phyloP scores from a whole-genome alignment of 2,329 filamentous ascomycete species.

The Fusarium sp. region DNA sequence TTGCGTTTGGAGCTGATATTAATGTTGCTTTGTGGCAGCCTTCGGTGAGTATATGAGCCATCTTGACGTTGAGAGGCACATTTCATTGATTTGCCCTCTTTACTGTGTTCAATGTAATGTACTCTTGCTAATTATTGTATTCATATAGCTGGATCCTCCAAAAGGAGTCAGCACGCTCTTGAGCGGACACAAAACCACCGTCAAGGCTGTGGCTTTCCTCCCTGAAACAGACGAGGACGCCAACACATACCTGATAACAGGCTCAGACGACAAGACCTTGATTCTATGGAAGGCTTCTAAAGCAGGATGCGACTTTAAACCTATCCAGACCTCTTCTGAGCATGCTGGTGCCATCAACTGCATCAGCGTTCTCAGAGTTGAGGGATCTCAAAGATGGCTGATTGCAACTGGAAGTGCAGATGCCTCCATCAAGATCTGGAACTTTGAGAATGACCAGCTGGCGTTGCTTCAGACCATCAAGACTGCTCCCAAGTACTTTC shows the following conservation, averaged over 20 bases:
- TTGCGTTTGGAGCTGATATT: constrained; percentile 90
- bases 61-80: constrained; percentile 16
- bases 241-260: constrained; percentile 75
- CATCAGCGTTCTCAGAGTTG: constrained; percentile 59
- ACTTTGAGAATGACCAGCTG: constrained; percentile 61
- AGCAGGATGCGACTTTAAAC: constrained; percentile 47
- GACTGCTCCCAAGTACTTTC: constrained; percentile 83
- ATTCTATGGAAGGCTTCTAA: constrained; percentile 72
- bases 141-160: constrained; percentile 49
- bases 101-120: neutral
- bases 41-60: constrained; percentile 64
- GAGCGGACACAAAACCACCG: constrained; percentile 79
- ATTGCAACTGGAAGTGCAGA: constrained; percentile 87
- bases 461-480: constrained; percentile 76
- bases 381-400: constrained; percentile 52
- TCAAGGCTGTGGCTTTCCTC: constrained; percentile 88
- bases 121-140: constrained; percentile 6
- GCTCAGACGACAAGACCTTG: constrained; percentile 83
- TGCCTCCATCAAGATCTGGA: constrained; percentile 79
- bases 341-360: constrained; percentile 84
- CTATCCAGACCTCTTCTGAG: constrained; percentile 66
- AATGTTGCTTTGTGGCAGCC: constrained; percentile 93
- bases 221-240: constrained; percentile 59
- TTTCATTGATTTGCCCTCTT: neutral
- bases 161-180: constrained; percentile 76